A percentile compares a stretch with the other conserved stretches of the same genome.
Conservation (phyloP, 768 basidiomycete species). For the Tricholoma saponaceum region DNA sequence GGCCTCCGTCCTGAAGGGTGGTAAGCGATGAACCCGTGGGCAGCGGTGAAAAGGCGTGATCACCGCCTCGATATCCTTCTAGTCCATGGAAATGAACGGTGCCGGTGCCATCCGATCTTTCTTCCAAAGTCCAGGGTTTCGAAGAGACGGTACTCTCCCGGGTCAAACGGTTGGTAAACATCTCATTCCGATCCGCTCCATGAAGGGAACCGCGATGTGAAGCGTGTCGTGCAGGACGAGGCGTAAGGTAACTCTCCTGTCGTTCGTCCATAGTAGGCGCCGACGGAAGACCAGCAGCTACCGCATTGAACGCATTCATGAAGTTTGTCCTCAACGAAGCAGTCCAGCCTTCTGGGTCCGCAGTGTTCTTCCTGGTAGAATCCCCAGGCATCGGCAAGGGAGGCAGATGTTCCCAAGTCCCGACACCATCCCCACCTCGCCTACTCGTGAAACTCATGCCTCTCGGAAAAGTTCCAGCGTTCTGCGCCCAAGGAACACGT, state of each 20-base stretch:
- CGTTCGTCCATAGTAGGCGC: constrained; percentile 6
- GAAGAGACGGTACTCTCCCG: constrained; percentile 16
- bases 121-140: constrained; percentile 36
- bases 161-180: constrained; percentile 9
- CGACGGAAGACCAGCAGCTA: constrained; percentile 38
- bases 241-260: constrained; percentile 20
- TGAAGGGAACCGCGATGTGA: constrained; percentile 9
- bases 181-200: not conserved
- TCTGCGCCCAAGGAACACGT: constrained; percentile 25
- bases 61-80: constrained; percentile 10
- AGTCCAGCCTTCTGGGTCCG: constrained; percentile 34
- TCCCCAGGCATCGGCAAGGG: constrained; percentile 28
- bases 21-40: not conserved
- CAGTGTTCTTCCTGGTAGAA: not conserved
- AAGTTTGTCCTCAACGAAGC: constrained; percentile 38
- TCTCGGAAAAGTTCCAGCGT: not conserved
- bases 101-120: constrained; percentile 33
- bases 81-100: constrained; percentile 32
- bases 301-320: constrained; percentile 44
- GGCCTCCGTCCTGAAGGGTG: constrained; percentile 2
- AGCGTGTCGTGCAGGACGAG: constrained; percentile 16
- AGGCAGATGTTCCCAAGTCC: constrained; percentile 11
- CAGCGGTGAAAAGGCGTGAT: constrained; percentile 6
- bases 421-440: not conserved
- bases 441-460: not conserved